A percentile compares a stretch with the other conserved stretches of the same genome.
These are phyloP conservation scores for Botrytis sinoallii DNA, from an alignment of 2,329 filamentous ascomycete genomes.

Conservation along the genomic window DNA sequence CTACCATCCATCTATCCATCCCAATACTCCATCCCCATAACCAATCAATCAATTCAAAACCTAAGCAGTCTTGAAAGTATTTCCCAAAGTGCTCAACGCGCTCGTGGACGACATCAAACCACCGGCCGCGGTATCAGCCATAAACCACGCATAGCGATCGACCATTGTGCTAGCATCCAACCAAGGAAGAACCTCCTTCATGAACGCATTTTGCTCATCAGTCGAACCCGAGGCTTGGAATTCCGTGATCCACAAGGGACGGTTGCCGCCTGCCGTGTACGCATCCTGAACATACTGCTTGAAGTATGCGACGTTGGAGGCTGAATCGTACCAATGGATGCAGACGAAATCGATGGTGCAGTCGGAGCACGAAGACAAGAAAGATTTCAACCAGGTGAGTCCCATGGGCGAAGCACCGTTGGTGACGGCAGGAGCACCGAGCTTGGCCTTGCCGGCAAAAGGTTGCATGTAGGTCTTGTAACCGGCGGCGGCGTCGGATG, in stretches of 20 bases:
- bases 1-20: not conserved
- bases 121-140: not conserved
- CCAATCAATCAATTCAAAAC: not conserved
- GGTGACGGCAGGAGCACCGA: slow-evolving; percentile 49
- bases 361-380: slow-evolving; percentile 42
- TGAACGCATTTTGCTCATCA: slow-evolving; percentile 40
- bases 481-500: slow-evolving; percentile 40
- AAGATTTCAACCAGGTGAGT: slow-evolving; percentile 44
- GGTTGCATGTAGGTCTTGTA: slow-evolving; percentile 46
- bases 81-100: slow-evolving; percentile 8
- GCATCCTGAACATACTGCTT: slow-evolving; percentile 43
- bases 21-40: not conserved
- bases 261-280: slow-evolving; percentile 33
- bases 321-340: slow-evolving; percentile 47
- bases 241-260: slow-evolving; percentile 46
- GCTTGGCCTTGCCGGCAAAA: slow-evolving; percentile 43
- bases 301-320: slow-evolving; percentile 41
- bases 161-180: slow-evolving; percentile 37
- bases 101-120: not conserved
- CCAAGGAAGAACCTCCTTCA: slow-evolving; percentile 43
- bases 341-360: slow-evolving; percentile 46
- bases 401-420: slow-evolving; percentile 44
- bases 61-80: slow-evolving; percentile 14
- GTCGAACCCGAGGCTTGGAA: slow-evolving; percentile 36
- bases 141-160: slow-evolving; percentile 9